phyloP scores from a whole-genome alignment of 768 basidiomycete species.

The Tubosaeta brunneosetosa region DNA sequence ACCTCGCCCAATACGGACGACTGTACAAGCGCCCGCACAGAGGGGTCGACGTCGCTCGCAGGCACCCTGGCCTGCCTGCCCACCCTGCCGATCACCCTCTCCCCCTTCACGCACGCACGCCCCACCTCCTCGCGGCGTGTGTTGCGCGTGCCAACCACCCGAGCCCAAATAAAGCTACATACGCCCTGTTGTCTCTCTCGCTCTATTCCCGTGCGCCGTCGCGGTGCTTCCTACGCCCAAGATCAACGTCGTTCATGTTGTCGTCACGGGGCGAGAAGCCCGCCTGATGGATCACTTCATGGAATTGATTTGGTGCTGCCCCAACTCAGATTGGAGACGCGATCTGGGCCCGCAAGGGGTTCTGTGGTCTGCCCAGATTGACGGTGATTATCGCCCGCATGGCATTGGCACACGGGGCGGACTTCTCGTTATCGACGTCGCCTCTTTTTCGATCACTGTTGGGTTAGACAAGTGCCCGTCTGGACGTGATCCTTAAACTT shows the following conservation, averaged over 20 bases:
- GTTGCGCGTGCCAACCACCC: background rate
- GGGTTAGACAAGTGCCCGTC: background rate
- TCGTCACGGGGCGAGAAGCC: background rate
- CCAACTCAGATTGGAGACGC: background rate
- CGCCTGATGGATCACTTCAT: background rate
- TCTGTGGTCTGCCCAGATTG: background rate
- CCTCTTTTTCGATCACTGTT: background rate
- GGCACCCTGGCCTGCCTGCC: background rate
- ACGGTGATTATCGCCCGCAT: constrained; percentile 1
- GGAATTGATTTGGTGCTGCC: background rate
- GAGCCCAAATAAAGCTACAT: background rate
- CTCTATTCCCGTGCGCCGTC: background rate
- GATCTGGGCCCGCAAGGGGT: background rate
- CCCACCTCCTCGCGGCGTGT: background rate
- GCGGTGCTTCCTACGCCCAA: background rate
- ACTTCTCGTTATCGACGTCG: background rate
- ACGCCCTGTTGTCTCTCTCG: background rate
- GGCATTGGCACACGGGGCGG: background rate
- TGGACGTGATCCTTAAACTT: background rate
- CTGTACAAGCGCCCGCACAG: background rate
- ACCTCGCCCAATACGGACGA: background rate
- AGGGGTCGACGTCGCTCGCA: no score
- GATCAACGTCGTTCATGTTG: background rate
- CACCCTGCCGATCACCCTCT: background rate
- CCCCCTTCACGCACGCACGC: background rate